phyloP scores from a whole-genome alignment of 2,329 filamentous ascomycete species.

The Metarhizium brunneum region DNA sequence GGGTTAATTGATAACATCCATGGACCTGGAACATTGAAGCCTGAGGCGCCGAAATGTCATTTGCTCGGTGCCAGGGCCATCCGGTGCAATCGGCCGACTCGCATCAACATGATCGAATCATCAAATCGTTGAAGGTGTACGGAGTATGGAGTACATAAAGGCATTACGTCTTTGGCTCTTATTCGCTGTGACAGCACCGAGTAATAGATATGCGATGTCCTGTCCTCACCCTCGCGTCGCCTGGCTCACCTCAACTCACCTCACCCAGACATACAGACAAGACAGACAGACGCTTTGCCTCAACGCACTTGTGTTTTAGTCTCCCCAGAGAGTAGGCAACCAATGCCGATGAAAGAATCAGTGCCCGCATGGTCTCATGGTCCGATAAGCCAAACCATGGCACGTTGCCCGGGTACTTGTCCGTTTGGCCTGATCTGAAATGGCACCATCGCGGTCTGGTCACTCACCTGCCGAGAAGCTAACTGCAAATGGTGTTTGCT shows the following conservation, averaged over 20 bases:
- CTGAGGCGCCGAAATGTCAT: not conserved
- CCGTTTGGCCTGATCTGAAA: not conserved
- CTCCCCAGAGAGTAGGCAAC: too few relatives aligned
- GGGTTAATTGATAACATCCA: not conserved
- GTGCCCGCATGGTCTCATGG: not conserved
- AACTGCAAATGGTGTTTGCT: not conserved
- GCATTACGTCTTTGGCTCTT: conserved; percentile 16
- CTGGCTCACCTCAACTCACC: too few relatives aligned
- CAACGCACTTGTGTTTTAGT: too few relatives aligned
- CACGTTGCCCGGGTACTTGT: conserved; percentile 2
- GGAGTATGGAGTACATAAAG: conserved; percentile 9
- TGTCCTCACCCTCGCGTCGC: too few relatives aligned
- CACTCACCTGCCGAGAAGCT: not conserved
- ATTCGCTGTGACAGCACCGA: conserved; percentile 11
- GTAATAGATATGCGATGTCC: too few relatives aligned
- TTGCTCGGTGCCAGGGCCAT: too few relatives aligned
- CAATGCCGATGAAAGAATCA: too few relatives aligned
- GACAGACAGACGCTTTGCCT: too few relatives aligned
- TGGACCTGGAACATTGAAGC: not conserved
- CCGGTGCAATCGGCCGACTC: too few relatives aligned
- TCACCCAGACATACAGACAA: too few relatives aligned
- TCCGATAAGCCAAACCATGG: conserved; percentile 3
- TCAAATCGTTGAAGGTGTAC: not conserved
- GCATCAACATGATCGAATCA: too few relatives aligned
- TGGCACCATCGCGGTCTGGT: not conserved